These are phyloP conservation scores for Hymenoscyphus scutula DNA, from an alignment of 2,329 filamentous ascomycete species.

Conservation along the genomic window DNA sequence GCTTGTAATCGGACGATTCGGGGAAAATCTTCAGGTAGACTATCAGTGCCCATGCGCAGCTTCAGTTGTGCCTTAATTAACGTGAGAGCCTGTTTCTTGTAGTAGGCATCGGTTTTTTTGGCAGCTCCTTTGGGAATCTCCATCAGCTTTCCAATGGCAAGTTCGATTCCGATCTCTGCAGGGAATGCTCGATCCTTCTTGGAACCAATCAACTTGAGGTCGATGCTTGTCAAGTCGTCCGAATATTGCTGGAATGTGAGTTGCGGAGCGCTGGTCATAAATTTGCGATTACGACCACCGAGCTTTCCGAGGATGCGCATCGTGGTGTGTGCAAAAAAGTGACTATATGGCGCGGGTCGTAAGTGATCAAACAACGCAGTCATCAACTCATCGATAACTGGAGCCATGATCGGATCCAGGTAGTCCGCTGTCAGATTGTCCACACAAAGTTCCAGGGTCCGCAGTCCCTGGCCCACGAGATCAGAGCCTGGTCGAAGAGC, in stretches of 20 bases:
- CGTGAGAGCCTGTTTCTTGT: conserved; percentile 90
- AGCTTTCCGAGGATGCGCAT: conserved; percentile 97
- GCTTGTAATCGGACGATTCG: conserved; percentile 83
- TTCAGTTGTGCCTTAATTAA: conserved; percentile 88
- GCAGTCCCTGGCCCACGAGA: conserved; percentile 87
- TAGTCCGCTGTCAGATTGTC: conserved; percentile 98
- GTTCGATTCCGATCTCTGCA: conserved; percentile 79
- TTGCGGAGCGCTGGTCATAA: conserved; percentile 85
- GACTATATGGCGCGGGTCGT: conserved; percentile 88
- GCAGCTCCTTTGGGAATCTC: conserved; percentile 66
- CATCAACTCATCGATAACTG: conserved; percentile 98
- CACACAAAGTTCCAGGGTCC: conserved; percentile 93
- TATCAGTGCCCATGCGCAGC: conserved; percentile 82
- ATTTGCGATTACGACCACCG: conserved; percentile 91
- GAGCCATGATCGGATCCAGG: conserved; percentile 97
- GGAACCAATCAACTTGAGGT: conserved; percentile 84
- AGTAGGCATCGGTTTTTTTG: conserved; percentile 67
- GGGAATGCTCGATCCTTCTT: conserved; percentile 88
- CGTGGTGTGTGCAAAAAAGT: conserved; percentile 96
- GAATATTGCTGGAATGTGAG: conserved; percentile 80
- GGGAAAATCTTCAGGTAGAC: conserved; percentile 83
- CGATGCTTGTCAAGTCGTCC: conserved; percentile 84
- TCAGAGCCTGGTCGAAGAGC: conserved; percentile 88
- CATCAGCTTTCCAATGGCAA: conserved; percentile 83
- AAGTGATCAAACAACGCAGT: conserved; percentile 95